Evolutionary conservation across 1,139 yeast genomes (phyloP).

Genomic region (Nakaseomyces nivariensis): DNA sequence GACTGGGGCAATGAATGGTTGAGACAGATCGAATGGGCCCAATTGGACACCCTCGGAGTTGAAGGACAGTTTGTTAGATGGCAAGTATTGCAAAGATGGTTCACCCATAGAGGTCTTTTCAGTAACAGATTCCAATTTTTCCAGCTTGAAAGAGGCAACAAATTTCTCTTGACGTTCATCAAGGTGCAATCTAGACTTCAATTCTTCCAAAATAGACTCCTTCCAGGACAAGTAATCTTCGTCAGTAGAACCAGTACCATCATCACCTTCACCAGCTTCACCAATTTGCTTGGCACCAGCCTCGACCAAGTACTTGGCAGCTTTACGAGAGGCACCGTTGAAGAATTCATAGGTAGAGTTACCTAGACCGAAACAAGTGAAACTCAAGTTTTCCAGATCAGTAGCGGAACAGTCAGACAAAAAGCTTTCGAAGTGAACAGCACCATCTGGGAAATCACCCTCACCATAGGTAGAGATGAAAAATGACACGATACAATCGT

Average conservation of each 20-base stretch:
- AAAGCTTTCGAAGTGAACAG: conserved; percentile 60
- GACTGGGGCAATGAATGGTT: conserved; percentile 77
- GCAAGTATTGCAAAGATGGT: conserved; percentile 56
- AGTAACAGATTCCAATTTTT: conserved; percentile 22
- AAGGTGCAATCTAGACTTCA: conserved; percentile 55
- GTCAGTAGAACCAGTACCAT: conserved; percentile 88
- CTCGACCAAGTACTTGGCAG: conserved; percentile 37
- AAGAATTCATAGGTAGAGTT: conserved; percentile 87
- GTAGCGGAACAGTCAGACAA: conserved; percentile 45
- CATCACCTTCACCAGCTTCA: conserved; percentile 82
- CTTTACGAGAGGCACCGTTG: conserved; percentile 70
- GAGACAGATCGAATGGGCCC: conserved; percentile 77
- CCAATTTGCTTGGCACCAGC: conserved; percentile 71
- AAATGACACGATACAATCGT: conserved; percentile 48
- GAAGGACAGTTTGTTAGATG: conserved; percentile 24
- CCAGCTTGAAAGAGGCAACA: conserved; percentile 57
- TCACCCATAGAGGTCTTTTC: conserved; percentile 69
- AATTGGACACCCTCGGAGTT: conserved; percentile 30
- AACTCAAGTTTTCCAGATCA: conserved; percentile 54
- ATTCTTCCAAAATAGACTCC: conserved; percentile 57
- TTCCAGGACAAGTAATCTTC: conserved; percentile 94
- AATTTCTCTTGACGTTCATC: conserved; percentile 70
- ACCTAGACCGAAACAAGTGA: conserved; percentile 80
- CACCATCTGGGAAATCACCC: conserved; percentile 96
- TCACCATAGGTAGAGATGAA: conserved; percentile 93